phyloP scores from a whole-genome alignment of 768 basidiomycete genomes.

The Amanita fuliginea region DNA sequence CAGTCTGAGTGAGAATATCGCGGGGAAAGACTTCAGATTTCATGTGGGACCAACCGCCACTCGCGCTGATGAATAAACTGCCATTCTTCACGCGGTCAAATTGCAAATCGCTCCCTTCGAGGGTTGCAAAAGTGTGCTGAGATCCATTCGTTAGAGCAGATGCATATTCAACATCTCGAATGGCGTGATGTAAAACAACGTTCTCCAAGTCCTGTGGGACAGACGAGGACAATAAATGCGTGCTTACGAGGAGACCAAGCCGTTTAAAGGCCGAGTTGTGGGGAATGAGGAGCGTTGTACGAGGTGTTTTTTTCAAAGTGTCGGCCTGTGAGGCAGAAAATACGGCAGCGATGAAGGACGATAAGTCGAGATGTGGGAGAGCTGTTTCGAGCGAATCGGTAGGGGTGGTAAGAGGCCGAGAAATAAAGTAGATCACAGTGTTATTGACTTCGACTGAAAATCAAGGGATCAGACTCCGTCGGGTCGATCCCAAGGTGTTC shows the following conservation, averaged over 20 bases:
- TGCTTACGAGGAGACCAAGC: conserved; percentile 76
- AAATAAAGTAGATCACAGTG: conserved; percentile 82
- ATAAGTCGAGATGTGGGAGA: conserved; percentile 73
- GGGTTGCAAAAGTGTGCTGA: conserved; percentile 62
- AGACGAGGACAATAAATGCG: conserved; percentile 70
- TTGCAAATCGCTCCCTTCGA: conserved; percentile 79
- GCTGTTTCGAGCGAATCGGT: conserved; percentile 72
- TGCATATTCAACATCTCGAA: conserved; percentile 68
- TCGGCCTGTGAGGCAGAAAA: conserved; percentile 82
- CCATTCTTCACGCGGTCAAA: conserved; percentile 46
- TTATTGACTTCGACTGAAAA: conserved; percentile 59
- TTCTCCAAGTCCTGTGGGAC: conserved; percentile 73
- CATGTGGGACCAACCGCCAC: conserved; percentile 74
- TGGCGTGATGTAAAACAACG: conserved; percentile 81
- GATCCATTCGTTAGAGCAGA: conserved; percentile 50
- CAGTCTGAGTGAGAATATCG: conserved; percentile 76
- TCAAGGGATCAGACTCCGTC: conserved; percentile 8
- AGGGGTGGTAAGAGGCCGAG: conserved; percentile 75
- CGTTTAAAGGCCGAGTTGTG: conserved; percentile 82
- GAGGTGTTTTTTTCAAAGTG: conserved; percentile 47
- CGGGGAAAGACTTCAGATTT: conserved; percentile 43
- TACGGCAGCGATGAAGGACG: conserved; percentile 82
- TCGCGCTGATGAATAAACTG: conserved; percentile 45
- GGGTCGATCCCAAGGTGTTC: conserved; percentile 13
- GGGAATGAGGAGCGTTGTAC: conserved; percentile 78